Conservation (phyloP, 176 grass and related monocot species). For the Rhipidocladum racemiflorum region DNA sequence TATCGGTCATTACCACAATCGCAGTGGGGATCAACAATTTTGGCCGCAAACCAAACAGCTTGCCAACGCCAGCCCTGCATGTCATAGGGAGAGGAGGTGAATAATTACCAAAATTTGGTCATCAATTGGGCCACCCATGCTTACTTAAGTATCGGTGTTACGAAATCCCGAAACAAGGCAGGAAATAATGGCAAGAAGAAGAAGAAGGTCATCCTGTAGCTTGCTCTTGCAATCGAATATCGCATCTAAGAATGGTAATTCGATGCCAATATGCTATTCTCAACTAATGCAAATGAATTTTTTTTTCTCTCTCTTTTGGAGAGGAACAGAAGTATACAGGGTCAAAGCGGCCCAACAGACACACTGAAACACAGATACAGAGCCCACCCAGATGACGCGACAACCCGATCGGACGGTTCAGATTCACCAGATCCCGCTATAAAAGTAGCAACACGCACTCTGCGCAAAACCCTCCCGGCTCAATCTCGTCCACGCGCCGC, state of each 20-base stretch:
- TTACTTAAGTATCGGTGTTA: no score
- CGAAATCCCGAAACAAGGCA: not conserved
- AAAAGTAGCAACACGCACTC: not conserved
- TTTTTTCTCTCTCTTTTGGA: not conserved
- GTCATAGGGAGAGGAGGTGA: no score
- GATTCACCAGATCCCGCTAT: not conserved
- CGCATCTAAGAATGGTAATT: not conserved
- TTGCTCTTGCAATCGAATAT: not conserved
- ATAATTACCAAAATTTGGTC: no score
- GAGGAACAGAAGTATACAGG: not conserved
- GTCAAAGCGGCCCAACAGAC: not conserved
- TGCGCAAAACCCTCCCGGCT: not conserved
- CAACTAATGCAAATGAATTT: not conserved
- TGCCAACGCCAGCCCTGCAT: no score
- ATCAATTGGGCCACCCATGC: no score
- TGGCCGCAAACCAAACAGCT: no score
- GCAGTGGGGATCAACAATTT: no score
- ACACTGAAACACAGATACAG: fast-evolving
- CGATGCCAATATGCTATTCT: not conserved
- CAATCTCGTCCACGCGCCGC: not conserved
- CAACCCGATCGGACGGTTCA: not conserved
- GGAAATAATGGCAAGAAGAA: not conserved
- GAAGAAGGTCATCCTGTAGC: not conserved
- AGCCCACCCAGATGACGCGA: not conserved
- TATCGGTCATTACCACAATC: no score